Percentiles rank a stretch among this genome's conserved stretches.
These are phyloP conservation scores for Globisporangium carolinianum DNA, from an alignment of 352 stramenopile species.

Conservation along the genomic window DNA sequence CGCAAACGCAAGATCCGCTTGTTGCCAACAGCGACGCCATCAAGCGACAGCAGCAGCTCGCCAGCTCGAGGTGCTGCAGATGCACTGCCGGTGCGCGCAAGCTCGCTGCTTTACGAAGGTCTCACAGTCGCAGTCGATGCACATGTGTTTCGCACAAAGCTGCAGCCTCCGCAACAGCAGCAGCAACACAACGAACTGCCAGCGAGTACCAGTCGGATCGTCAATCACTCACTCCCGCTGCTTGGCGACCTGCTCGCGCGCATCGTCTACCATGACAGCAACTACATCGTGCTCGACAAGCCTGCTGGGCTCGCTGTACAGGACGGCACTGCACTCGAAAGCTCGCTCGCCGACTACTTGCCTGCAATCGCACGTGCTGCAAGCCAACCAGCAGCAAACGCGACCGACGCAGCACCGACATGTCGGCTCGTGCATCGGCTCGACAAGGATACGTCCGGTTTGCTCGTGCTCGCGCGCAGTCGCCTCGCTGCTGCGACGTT, in stretches of 20 bases:
- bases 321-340: constrained; percentile 32
- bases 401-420: constrained; percentile 5
- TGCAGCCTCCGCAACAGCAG: constrained; percentile 14
- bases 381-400: background rate
- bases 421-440: constrained; percentile 58
- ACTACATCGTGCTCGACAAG: constrained; percentile 67
- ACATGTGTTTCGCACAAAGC: constrained; percentile 26
- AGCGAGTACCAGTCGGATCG: too few species aligned
- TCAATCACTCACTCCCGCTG: background rate
- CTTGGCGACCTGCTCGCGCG: constrained; percentile 17
- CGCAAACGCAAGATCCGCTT: constrained; percentile 66
- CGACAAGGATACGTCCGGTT: constrained; percentile 62
- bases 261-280: constrained; percentile 40
- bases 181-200: background rate
- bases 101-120: constrained; percentile 31
- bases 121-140: constrained; percentile 46
- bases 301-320: constrained; percentile 61
- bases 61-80: background rate
- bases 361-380: constrained; percentile 20
- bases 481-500: constrained; percentile 60
- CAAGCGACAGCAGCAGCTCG: background rate
- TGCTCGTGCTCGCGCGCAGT: constrained; percentile 60
- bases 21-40: constrained; percentile 1
- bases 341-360: constrained; percentile 42
- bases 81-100: constrained; percentile 15